A percentile compares a stretch with the other conserved stretches of the same genome.
These are phyloP conservation scores for Fraxinus cuspidata DNA, from an alignment of 257 asterid species.

Conservation along the genomic window DNA sequence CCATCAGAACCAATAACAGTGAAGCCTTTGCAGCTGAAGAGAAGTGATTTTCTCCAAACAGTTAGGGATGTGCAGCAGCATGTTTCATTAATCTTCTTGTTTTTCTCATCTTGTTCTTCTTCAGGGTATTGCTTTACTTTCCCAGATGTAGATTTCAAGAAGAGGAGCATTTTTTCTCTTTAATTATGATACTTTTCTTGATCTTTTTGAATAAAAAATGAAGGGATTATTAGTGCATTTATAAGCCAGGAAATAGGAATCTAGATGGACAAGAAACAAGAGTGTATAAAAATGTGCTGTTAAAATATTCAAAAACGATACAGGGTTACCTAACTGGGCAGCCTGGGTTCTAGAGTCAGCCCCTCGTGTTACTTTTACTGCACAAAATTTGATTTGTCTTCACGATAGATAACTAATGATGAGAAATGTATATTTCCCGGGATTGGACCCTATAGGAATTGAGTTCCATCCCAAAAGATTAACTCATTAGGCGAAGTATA, in stretches of 20 bases:
- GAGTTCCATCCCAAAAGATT: too few species aligned
- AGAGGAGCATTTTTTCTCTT: constrained; percentile 36
- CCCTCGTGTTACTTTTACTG: too few species aligned
- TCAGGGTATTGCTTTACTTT: constrained; percentile 43
- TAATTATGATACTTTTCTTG: constrained; percentile 10
- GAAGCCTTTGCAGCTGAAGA: constrained; percentile 68
- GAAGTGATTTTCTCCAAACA: constrained; percentile 81
- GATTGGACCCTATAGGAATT: too few species aligned
- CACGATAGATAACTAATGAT: too few species aligned
- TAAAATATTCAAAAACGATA: background rate
- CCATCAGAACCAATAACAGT: constrained; percentile 69
- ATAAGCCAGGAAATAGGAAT: constrained; percentile 10
- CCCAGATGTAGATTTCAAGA: constrained; percentile 47
- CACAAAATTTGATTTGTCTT: too few species aligned
- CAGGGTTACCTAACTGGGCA: background rate
- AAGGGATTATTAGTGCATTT: constrained; percentile 7
- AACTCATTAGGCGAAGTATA: too few species aligned
- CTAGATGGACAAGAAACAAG: background rate
- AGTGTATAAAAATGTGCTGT: background rate
- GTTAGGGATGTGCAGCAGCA: constrained; percentile 45
- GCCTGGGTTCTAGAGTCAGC: background rate
- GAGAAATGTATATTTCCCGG: too few species aligned
- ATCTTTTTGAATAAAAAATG: constrained; percentile 19
- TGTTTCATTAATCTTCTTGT: background rate
- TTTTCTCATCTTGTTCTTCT: constrained; percentile 16